A percentile compares a stretch with the other conserved stretches of the same genome.
These are phyloP conservation scores for Neovahlkampfia damariscottae DNA, from an alignment of 78 protist genomes.

Conservation along the genomic window DNA sequence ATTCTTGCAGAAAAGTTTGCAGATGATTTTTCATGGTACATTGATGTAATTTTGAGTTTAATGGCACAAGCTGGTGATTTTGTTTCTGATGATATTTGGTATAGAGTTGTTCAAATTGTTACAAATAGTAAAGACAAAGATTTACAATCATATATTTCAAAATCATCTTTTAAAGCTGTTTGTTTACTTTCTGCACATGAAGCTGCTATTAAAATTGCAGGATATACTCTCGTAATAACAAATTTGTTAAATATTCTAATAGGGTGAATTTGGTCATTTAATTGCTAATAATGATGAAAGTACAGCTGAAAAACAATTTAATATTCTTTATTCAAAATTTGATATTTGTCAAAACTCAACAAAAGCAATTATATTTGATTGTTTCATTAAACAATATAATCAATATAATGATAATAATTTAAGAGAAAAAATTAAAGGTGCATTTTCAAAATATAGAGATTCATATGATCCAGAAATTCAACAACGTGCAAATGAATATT, in stretches of 20 bases:
- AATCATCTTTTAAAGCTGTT: slow-evolving; percentile 23
- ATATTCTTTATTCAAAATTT: slow-evolving; percentile 44
- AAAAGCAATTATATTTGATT: slow-evolving; percentile 62
- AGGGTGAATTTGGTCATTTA: slow-evolving; percentile 89
- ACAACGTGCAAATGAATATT: slow-evolving; percentile 94
- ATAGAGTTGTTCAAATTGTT: slow-evolving; percentile 85
- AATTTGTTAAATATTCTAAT: no score
- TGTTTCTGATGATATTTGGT: slow-evolving; percentile 83
- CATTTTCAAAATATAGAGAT: slow-evolving; percentile 19
- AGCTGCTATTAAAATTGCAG: slow-evolving; percentile 62
- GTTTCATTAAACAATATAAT: slow-evolving; percentile 74
- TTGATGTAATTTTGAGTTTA: slow-evolving; percentile 74
- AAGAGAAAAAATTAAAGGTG: slow-evolving; percentile 14
- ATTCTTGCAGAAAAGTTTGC: slow-evolving; percentile 88
- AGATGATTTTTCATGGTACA: slow-evolving; percentile 73
- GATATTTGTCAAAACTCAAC: slow-evolving; percentile 8
- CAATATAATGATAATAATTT: slow-evolving; percentile 45
- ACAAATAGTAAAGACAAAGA: slow-evolving; percentile 62
- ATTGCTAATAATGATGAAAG: slow-evolving; percentile 50
- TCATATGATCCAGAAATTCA: slow-evolving; percentile 83
- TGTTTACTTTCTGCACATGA: slow-evolving; percentile 52
- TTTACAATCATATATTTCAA: slow-evolving; percentile 16
- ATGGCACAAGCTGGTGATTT: slow-evolving; percentile 77
- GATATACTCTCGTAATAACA: slow-evolving; percentile 82
- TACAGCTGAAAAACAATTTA: slow-evolving; percentile 27